Evolutionary conservation across 352 stramenopile genomes (phyloP).

Genomic region (Blastocystis sp.): DNA sequence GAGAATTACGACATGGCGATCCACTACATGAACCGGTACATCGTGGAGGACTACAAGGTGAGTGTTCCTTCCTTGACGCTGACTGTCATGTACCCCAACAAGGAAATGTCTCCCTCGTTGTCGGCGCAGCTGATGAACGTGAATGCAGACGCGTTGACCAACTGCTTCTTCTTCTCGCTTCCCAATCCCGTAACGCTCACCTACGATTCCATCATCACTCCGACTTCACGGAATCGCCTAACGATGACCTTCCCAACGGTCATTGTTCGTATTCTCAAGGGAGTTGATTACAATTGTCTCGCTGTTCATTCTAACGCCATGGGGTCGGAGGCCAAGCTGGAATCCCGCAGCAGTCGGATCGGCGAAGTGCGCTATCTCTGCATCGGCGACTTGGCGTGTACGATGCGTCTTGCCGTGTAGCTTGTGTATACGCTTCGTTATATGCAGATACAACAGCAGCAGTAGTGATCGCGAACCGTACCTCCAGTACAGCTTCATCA

Average conservation of each 20-base stretch:
- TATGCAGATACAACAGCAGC: not conserved
- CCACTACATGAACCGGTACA: slow-evolving; percentile 7
- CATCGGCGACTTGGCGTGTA: slow-evolving; percentile 20
- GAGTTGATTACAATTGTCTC: not conserved
- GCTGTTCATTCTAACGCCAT: too few species aligned
- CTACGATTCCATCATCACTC: slow-evolving; percentile 43
- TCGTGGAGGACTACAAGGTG: not conserved
- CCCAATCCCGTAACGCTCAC: not conserved
- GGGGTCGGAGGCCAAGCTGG: too few species aligned
- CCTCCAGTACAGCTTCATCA: slow-evolving; percentile 20
- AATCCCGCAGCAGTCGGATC: not conserved
- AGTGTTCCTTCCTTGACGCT: not conserved
- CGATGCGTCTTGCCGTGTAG: slow-evolving; percentile 23
- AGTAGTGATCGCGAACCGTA: not conserved
- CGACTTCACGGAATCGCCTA: not conserved
- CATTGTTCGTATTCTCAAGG: slow-evolving; percentile 11
- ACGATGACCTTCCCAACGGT: slow-evolving; percentile 13
- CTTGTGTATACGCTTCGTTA: not conserved
- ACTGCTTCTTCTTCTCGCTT: slow-evolving; percentile 6
- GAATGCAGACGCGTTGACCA: not conserved
- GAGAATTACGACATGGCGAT: slow-evolving; percentile 25
- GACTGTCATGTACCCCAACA: not conserved
- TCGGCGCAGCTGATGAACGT: not conserved
- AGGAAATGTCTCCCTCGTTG: not conserved
- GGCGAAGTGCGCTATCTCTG: not conserved